Conservation (phyloP, 257 asterid genomes). For the Dorcoceras hygrometricum region DNA sequence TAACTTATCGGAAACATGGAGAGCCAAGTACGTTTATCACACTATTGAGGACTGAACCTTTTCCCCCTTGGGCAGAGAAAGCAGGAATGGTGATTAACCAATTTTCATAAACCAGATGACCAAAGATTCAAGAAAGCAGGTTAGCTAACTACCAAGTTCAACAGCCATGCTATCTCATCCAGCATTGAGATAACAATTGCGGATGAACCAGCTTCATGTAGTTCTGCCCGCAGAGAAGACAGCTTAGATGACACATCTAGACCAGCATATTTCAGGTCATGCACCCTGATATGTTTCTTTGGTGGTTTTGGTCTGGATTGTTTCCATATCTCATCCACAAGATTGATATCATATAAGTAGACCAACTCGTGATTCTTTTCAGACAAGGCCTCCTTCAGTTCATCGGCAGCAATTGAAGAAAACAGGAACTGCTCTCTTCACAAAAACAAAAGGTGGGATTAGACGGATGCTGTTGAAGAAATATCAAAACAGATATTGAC, state of each 20-base stretch:
- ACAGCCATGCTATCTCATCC: constrained; percentile 96
- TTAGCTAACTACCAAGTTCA: constrained; percentile 75
- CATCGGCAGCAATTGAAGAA: constrained; percentile 92
- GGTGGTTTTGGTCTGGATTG: constrained; percentile 81
- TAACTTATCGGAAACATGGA: constrained; percentile 5
- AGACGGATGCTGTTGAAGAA: constrained; percentile 33
- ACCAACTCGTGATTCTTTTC: constrained; percentile 76
- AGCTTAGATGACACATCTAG: constrained; percentile 77
- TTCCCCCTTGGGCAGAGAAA: not conserved
- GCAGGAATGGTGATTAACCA: constrained; percentile 8
- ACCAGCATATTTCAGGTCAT: constrained; percentile 84
- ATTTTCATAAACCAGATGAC: constrained; percentile 10
- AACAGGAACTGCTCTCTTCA: constrained; percentile 97
- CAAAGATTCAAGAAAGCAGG: constrained; percentile 6
- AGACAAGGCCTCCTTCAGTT: constrained; percentile 76
- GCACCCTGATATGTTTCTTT: constrained; percentile 62
- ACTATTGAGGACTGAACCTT: not conserved
- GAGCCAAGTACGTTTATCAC: not conserved
- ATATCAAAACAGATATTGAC: constrained; percentile 18
- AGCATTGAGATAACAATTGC: constrained; percentile 88
- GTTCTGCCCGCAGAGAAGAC: constrained; percentile 68
- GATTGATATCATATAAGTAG: constrained; percentile 72
- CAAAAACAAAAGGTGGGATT: constrained; percentile 57
- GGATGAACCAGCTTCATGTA: constrained; percentile 69
- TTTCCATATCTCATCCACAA: constrained; percentile 94